These are phyloP conservation scores for Melanogaster broomeanus DNA, from an alignment of 768 basidiomycete genomes.

Conservation along the genomic window DNA sequence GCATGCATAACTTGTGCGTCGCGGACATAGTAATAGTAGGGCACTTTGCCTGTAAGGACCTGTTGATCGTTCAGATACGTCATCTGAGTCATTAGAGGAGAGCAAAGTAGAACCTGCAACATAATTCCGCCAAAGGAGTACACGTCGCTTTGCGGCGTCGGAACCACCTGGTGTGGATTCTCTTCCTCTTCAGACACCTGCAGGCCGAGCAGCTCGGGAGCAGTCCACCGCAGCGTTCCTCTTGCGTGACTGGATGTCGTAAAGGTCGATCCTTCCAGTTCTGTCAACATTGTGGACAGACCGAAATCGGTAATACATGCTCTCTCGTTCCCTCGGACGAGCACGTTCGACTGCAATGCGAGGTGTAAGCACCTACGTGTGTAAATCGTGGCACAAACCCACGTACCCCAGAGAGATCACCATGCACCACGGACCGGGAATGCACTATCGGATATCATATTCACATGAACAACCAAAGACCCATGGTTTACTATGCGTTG, in stretches of 20 bases:
- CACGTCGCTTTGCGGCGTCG: no score
- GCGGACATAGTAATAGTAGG: no score
- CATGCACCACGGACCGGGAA: neutral
- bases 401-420: constrained; percentile 13
- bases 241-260: constrained; percentile 23
- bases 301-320: constrained; percentile 47
- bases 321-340: constrained; percentile 41
- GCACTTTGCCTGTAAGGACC: no score
- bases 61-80: no score
- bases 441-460: neutral
- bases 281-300: constrained; percentile 39
- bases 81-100: no score
- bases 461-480: neutral
- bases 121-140: no score
- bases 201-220: no score
- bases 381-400: no score
- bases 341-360: constrained; percentile 38
- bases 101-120: no score
- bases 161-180: no score
- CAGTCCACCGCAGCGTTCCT: constrained; percentile 49
- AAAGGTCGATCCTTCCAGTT: constrained; percentile 30
- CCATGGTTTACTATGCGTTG: neutral
- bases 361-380: neutral
- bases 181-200: no score
- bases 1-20: no score